Evolutionary conservation across 169 alveolate species (phyloP), one percentile per base, ranked within the genome.

Genomic region (Pseudocohnilembus persalinus): DNA sequence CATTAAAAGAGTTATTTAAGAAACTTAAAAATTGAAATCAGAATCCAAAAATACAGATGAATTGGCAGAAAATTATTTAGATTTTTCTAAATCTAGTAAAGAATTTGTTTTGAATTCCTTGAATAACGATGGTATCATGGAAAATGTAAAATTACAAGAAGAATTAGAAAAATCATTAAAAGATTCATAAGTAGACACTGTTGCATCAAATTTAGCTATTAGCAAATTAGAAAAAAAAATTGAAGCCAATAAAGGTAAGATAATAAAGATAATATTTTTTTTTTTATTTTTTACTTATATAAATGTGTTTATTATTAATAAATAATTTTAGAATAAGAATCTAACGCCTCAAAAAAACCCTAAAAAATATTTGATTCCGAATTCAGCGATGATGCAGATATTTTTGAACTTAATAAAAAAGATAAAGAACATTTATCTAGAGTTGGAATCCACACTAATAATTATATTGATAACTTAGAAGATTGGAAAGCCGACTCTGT

Each of bases 81-180:
- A 49, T 79, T 64, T 35, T 6, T 79, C 74, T 0, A 64, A 79
- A 72, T 68, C 74, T 0, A 79, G 63, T 29, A 79, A 63, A 28
- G 84, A 49, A 30, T 79, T 79, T 79, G 74, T 79, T 0, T 31
- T 34, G 73, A 79, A 79, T 29, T 64, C 74, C 11, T 63, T 79
- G 29, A 26, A 64, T 15, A 73, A 73, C 6, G 76, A 26, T n/a
- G 76, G 26, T 15, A 26, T 73, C 31, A n/a, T 15, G 26, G 26
- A 15, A 15, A 29, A 26, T 6, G 76, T 20, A 64, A 25, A 64
- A 20, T 25, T 64, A 64, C 25, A 34, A 1, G n/a, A 77, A 77
- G 35, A 31, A 33, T 33, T 77, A 1, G 24, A 29, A 0, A 16
- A 68, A 28, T 27, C 63, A 1, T 49, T 79, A 26, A 49, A 63